Evolutionary conservation across 148 eudicot genomes (phyloP).

Genomic region (Nepenthes gracilis): DNA sequence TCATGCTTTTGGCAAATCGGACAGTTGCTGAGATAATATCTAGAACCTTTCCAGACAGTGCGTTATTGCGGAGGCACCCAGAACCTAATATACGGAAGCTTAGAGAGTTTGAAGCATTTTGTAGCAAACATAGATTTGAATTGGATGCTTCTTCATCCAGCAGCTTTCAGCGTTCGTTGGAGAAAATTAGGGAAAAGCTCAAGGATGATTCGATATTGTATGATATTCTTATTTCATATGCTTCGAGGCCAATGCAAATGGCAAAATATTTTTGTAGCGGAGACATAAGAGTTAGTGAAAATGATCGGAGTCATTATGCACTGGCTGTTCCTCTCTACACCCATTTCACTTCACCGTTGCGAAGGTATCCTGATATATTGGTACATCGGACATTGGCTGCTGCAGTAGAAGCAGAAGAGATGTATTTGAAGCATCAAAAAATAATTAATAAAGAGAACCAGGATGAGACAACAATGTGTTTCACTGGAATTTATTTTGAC

Average conservation of each 20-base stretch:
- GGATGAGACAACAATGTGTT: conserved; percentile 25
- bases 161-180: conserved; percentile 47
- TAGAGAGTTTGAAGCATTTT: conserved; percentile 66
- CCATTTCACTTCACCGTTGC: conserved; percentile 89
- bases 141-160: conserved; percentile 67
- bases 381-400: conserved; percentile 81
- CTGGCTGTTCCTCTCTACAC: conserved; percentile 83
- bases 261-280: conserved; percentile 81
- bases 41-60: conserved; percentile 63
- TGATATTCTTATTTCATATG: conserved; percentile 65
- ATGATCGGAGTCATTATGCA: conserved; percentile 75
- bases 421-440: conserved; percentile 27
- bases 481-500: conserved; percentile 50
- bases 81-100: conserved; percentile 75
- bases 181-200: conserved; percentile 46
- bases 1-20: conserved; percentile 89
- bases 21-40: conserved; percentile 80
- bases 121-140: conserved; percentile 61
- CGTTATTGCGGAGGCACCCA: conserved; percentile 82
- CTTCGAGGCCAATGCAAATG: conserved; percentile 84
- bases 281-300: conserved; percentile 35
- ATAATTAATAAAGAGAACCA: conserved; percentile 6
- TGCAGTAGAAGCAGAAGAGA: conserved; percentile 64
- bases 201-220: conserved; percentile 57
- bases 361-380: conserved; percentile 83